Base-by-base conservation (phyloP, 202 grass and related monocot species). In the Schoenoplectus tabernaemontani region DNA sequence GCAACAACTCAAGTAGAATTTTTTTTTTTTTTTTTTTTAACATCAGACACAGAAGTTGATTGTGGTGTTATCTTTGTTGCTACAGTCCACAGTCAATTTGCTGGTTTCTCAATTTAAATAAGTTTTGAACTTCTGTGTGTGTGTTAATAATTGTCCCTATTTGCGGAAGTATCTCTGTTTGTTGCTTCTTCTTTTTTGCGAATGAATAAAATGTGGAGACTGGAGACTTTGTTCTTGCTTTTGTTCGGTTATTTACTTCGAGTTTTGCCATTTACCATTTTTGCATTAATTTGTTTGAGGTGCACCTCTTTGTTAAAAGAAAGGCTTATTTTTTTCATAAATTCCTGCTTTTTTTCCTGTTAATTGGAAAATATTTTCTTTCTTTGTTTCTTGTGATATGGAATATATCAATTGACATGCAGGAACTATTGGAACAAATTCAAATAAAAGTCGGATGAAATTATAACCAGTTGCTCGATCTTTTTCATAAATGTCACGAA, bases 1-100 rank as follows among this genome's bases (percentile, higher is more conserved):
- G 64, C 81, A 83, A 59, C 44, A 56, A 57, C 81, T 87, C 68
- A 59, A 78, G 76, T 78, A 78, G 46, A 73, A 32, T 23, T 22
- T 26, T 43, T 46, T 9, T 44, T 44, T 4, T 53, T 16, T 16
- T 17, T 17, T 17, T 53, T 3, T 37, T 37, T 37, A 1, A 66
- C 42, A 16, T 22, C 64, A 22, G 12, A 68, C 16, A 22, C 3
- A 2, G 23, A 7, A 30, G 9, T 23, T 68, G 7, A 10, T 41
- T 68, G 0, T 43, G 16, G 17, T 23, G 38, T 65, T 65, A 41
- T 39, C 34, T n/a, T 39, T 66, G 36, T 39, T 59, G 9, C 57
- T 1, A 59, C 22, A 5, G 8, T 1, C 1, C 7, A 24, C n/a
- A n/a, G n/a, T 22, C 20, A 24, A 59, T 59, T 62, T 62, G n/a